phyloP scores from a whole-genome alignment of 768 basidiomycete species.

The Termitomyces sp. region DNA sequence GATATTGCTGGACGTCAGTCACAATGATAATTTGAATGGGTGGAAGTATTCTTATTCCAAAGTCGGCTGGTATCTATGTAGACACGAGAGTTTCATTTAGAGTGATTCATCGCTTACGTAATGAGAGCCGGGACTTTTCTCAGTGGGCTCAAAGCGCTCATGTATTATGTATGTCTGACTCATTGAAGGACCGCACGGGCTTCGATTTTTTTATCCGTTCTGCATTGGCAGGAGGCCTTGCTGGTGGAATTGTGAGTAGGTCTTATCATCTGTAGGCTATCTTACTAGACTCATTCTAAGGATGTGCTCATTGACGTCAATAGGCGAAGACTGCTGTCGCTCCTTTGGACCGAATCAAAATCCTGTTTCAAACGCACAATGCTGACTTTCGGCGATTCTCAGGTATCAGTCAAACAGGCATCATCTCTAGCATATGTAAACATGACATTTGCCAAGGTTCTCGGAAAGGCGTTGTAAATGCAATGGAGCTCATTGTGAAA shows the following conservation, averaged over 20 bases:
- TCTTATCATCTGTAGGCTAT: background rate
- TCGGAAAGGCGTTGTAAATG: background rate
- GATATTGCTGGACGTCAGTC: no score
- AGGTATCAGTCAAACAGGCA: background rate
- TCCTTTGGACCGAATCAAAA: constrained; percentile 6
- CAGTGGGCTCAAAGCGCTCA: background rate
- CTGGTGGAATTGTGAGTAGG: background rate
- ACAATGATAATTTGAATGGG: no score
- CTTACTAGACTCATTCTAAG: background rate
- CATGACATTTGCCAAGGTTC: background rate
- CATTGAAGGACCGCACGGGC: background rate
- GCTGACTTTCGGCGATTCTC: constrained; percentile 2
- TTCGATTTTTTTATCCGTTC: background rate
- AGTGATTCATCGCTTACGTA: no score
- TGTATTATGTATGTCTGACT: background rate
- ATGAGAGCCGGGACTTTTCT: background rate
- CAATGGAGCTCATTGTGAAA: background rate
- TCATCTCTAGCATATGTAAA: background rate
- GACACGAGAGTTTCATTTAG: no score
- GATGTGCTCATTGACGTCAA: background rate
- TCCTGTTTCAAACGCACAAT: constrained; percentile 2
- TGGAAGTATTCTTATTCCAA: no score
- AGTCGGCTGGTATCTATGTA: no score
- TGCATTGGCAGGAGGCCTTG: background rate
- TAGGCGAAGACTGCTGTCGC: constrained; percentile 5